Conservation (phyloP, 805 yeast genomes). For the Sungouiozyma ichnusensis region DNA sequence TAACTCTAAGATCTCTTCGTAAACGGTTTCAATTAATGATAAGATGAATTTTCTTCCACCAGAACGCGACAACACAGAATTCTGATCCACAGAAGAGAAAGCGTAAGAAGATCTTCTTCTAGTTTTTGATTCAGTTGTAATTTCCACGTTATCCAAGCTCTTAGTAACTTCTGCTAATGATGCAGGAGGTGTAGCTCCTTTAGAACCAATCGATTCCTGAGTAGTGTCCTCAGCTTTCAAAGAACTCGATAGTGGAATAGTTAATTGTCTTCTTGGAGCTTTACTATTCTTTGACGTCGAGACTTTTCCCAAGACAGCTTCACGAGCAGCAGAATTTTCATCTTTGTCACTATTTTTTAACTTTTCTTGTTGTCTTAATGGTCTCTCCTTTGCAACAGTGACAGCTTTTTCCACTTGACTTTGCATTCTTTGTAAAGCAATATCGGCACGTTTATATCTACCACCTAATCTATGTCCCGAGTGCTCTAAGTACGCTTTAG, state of each 20-base stretch:
- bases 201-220: neutral
- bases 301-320: conserved; percentile 85
- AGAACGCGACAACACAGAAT: conserved; percentile 28
- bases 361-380: conserved; percentile 44
- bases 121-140: conserved; percentile 15
- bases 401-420: conserved; percentile 96
- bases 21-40: conserved; percentile 66
- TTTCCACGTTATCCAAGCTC: conserved; percentile 24
- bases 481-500: conserved; percentile 83
- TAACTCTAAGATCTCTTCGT: conserved; percentile 62
- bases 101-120: conserved; percentile 31
- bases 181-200: conserved; percentile 11
- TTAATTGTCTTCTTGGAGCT: conserved; percentile 80
- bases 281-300: conserved; percentile 72
- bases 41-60: conserved; percentile 45
- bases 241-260: conserved; percentile 32
- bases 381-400: conserved; percentile 84
- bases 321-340: conserved; percentile 31
- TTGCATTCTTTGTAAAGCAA: conserved; percentile 94
- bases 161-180: conserved; percentile 24
- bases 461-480: conserved; percentile 88
- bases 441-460: conserved; percentile 71
- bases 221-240: conserved; percentile 8
- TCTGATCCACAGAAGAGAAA: conserved; percentile 26
- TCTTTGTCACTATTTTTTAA: conserved; percentile 8